Percentiles rank a stretch among this genome's conserved stretches.
Evolutionary conservation across 371 early-diverging fungal genomes (phyloP).

Genomic region (Rhizopus sp.): DNA sequence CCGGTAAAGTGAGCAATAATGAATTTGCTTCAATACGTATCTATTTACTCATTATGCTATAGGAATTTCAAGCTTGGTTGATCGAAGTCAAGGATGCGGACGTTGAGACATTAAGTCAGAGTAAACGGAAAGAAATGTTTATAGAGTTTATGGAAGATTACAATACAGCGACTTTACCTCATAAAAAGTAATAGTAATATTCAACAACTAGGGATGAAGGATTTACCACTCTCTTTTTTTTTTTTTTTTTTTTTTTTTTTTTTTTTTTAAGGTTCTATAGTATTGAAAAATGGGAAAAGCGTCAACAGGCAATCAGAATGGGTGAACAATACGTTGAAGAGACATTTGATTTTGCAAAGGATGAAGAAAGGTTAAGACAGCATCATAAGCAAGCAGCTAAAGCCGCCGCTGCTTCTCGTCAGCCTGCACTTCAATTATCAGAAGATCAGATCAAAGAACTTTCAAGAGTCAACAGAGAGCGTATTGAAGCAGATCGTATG

Average conservation of each 20-base stretch:
- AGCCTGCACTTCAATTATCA: slow-evolving; percentile 44
- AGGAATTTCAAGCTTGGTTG: slow-evolving; percentile 79
- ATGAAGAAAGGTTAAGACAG: slow-evolving; percentile 54
- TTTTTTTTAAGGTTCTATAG: slow-evolving; percentile 50
- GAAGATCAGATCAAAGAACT: slow-evolving; percentile 65
- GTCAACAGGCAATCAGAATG: slow-evolving; percentile 60
- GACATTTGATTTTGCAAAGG: slow-evolving; percentile 37
- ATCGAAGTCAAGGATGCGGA: slow-evolving; percentile 68
- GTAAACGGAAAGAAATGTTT: slow-evolving; percentile 64
- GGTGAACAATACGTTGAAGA: slow-evolving; percentile 38
- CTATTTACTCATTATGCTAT: not conserved
- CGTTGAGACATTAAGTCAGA: slow-evolving; percentile 57
- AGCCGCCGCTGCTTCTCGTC: slow-evolving; percentile 22
- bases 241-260: not conserved
- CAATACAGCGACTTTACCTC: slow-evolving; percentile 77
- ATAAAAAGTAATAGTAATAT: slow-evolving; percentile 57
- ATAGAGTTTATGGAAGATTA: slow-evolving; percentile 77
- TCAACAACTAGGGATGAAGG: slow-evolving; percentile 14
- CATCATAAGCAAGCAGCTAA: slow-evolving; percentile 33
- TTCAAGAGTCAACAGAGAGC: slow-evolving; percentile 63
- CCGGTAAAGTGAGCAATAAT: slow-evolving; percentile 28
- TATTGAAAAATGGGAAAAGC: slow-evolving; percentile 58
- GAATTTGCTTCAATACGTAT: not conserved
- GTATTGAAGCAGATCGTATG: slow-evolving; percentile 68
- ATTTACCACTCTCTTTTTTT: slow-evolving; percentile 8